A percentile compares a stretch with the other conserved stretches of the same genome.
phyloP scores from a whole-genome alignment of 164 flowering plant genomes.

The Macadamia tetraphylla region DNA sequence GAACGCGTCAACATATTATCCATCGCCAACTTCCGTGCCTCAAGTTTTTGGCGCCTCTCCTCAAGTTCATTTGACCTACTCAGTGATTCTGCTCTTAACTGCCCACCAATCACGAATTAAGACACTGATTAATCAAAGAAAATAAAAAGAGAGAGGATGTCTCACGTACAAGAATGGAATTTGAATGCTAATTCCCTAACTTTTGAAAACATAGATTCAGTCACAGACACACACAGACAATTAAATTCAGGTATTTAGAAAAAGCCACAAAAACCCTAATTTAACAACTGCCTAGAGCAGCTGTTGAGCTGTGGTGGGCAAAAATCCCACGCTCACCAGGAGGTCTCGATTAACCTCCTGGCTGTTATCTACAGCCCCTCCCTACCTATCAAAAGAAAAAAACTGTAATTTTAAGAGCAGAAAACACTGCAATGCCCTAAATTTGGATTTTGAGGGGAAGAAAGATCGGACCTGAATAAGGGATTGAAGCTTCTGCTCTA shows the following conservation, averaged over 20 bases:
- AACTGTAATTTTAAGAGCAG: too few relatives aligned
- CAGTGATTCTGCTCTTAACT: conserved; percentile 65
- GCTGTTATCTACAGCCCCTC: too few relatives aligned
- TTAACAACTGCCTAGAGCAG: too few relatives aligned
- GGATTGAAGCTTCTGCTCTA: conserved; percentile 46
- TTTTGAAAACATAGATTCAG: not conserved
- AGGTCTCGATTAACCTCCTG: too few relatives aligned
- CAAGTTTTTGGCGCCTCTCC: conserved; percentile 61
- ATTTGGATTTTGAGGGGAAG: too few relatives aligned
- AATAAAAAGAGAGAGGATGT: conserved; percentile 8
- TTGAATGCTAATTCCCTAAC: not conserved
- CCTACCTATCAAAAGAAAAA: too few relatives aligned
- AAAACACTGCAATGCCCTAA: too few relatives aligned
- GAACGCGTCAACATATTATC: conserved; percentile 42
- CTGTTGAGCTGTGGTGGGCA: too few relatives aligned
- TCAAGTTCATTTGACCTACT: conserved; percentile 66
- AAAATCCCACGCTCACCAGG: too few relatives aligned
- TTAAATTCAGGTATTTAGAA: not conserved
- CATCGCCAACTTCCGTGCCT: conserved; percentile 46
- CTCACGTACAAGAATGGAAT: not conserved
- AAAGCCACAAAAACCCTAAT: conserved; percentile 7
- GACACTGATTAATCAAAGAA: conserved; percentile 39
- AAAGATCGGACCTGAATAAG: conserved; percentile 43
- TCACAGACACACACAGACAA: too few relatives aligned
- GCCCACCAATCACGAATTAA: conserved; percentile 38